Evolutionary conservation across 306 rosid genomes (phyloP).

Genomic region (Pterocarpus macrocarpus): DNA sequence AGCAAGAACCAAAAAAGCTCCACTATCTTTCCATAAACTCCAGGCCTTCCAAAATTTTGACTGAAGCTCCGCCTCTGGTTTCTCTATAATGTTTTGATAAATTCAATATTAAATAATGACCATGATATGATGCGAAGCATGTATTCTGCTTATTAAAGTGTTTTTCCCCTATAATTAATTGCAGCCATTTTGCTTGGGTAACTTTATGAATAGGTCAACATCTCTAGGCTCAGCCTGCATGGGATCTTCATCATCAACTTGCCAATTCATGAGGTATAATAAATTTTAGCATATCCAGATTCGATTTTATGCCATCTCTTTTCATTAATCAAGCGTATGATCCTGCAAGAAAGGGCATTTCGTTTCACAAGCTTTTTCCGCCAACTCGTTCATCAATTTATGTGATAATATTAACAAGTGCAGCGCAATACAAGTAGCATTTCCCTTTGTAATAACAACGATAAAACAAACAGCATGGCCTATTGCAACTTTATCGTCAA

Average conservation of each 20-base stretch:
- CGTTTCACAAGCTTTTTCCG: too few relatives aligned
- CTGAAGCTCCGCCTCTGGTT: conserved; percentile 19
- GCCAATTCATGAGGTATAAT: background rate
- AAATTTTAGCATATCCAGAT: background rate
- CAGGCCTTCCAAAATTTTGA: background rate
- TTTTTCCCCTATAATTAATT: background rate
- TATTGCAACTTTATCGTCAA: conserved; percentile 43
- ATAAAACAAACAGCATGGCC: background rate
- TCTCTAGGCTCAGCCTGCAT: conserved; percentile 11
- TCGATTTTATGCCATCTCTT: conserved; percentile 8
- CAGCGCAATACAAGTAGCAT: conserved; percentile 29
- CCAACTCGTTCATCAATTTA: background rate
- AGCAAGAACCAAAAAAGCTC: background rate
- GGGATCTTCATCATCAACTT: conserved; percentile 15
- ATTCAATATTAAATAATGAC: background rate
- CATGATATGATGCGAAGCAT: background rate
- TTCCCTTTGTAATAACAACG: conserved; percentile 26
- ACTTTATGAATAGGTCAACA: background rate
- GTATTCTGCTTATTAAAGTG: background rate
- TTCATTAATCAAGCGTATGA: background rate
- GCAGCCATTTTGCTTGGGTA: background rate
- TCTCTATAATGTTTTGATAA: background rate
- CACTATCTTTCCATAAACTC: background rate
- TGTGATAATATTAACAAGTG: background rate
- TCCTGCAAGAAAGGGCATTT: background rate